phyloP scores from a whole-genome alignment of 164 flowering plant genomes.

The Cinnamomum micranthum region DNA sequence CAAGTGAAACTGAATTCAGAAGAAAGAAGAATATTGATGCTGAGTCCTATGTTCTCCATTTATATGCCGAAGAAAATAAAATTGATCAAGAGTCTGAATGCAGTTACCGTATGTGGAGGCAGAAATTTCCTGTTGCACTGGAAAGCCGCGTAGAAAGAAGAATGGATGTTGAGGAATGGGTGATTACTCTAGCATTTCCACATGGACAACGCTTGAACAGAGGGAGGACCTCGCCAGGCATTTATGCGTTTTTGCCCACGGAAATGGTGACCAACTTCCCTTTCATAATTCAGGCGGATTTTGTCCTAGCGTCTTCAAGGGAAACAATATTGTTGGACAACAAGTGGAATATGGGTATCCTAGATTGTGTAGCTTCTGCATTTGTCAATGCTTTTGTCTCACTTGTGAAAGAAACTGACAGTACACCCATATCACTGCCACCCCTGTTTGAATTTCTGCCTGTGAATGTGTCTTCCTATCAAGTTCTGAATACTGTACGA shows the following conservation, averaged over 20 bases:
- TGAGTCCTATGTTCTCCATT: conserved; percentile 51
- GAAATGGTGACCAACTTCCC: conserved; percentile 64
- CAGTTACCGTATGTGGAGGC: conserved; percentile 61
- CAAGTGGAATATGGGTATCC: conserved; percentile 45
- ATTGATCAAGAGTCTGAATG: conserved; percentile 22
- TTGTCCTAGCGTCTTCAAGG: conserved; percentile 50
- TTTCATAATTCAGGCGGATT: conserved; percentile 60
- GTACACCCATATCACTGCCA: conserved; percentile 5
- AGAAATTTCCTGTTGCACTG: conserved; percentile 48
- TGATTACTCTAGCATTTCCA: conserved; percentile 59
- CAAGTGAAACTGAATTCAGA: conserved; percentile 41
- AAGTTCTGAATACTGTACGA: conserved; percentile 24
- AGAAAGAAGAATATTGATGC: conserved; percentile 57
- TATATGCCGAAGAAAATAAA: conserved; percentile 37
- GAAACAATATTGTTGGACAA: conserved; percentile 45
- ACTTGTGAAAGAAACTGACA: conserved; percentile 12
- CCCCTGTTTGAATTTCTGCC: conserved; percentile 21
- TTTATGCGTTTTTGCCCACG: conserved; percentile 63
- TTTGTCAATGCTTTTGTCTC: conserved; percentile 27
- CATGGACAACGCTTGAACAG: conserved; percentile 31
- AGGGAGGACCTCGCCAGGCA: conserved; percentile 39
- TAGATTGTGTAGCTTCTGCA: conserved; percentile 23
- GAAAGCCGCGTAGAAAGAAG: conserved; percentile 39
- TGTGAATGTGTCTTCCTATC: conserved; percentile 8
- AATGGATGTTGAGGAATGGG: conserved; percentile 47